Evolutionary conservation across 108 stramenopile species (phyloP), one percentile per base, ranked within the genome.

Genomic region (Nitzschia sp.): DNA sequence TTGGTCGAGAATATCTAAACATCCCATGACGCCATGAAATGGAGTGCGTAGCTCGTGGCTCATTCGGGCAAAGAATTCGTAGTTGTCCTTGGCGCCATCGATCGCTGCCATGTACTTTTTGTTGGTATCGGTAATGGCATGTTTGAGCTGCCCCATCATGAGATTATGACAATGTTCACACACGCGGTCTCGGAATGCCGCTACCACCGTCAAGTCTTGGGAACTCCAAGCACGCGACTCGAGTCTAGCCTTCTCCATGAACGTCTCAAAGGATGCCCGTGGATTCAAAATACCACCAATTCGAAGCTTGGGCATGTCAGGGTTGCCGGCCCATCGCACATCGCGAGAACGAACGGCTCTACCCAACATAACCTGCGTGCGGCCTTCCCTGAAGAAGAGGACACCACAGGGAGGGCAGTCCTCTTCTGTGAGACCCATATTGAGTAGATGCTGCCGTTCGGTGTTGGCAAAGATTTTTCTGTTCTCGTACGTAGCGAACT

Each of bases 11-110:
- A 84, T 83, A 46, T 88, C 85, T 17, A 76, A 46, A 45, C 82
- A 82, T 29, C 86, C 90, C 2, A 80, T 64, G 24, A 91, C 77
- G 45, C 79, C 82, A 67, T 88, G 80, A 59, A 91, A 38, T 17
- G 90, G 90, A 21, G 81, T 82, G 35, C 78, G 59, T 23, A 79
- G 69, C 59, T 82, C 81, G 31, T 82, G 81, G 19, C 72, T 72
- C 81, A 82, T 82, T 2, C 73, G 51, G 8, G 81, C 81, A 30
- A 79, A 60, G 30, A 72, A 72, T 56, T 64, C 61, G 4, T 48
- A 46, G 24, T 64, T 64, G 23, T 72, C 48, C 54, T 54, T 42
- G 34, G 46, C 49, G 18, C 49, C 21, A n/a, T 56, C 67, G 32
- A 68, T 57, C 3, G 67, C 67, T 3, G 25, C 34, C 29, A 68